Base-by-base conservation (phyloP, 352 stramenopile genomes). In the Hyaloperonospora arabidopsidis region DNA sequence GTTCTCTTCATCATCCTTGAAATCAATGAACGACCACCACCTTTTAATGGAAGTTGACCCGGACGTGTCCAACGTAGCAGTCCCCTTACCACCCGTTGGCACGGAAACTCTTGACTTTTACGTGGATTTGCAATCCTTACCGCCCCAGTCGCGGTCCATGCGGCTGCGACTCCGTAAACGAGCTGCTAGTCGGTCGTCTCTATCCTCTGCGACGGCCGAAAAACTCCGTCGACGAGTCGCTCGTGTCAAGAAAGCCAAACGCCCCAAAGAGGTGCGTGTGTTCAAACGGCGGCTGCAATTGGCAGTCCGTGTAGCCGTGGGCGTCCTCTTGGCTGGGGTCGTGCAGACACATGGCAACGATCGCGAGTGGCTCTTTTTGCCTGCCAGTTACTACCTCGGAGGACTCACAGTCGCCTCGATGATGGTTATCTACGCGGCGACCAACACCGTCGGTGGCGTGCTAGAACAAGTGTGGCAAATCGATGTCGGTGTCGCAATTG, bases 401-500 rank as follows among this genome's bases (percentile, higher is more conserved):
- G 81, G 78, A 17, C 56, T 91, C 39, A 45, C 18, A 5, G 13
- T 32, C 25, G 25, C 25, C 4, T 79, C 81, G 2, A 71, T 82
- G 35, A 84, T 85, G 68, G 72, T 84, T 23, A 84, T 91, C 49
- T 91, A 84, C 35, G 72, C 78, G 12, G 72, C 74, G 0, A 70
- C 74, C 22, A 63, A 59, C 6, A 88, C 74, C 8, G 64, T 89
- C 22, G 81, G 81, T 12, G 79, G 73, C 10, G 77, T 78, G 0
- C 63, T 89, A 15, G 50, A 75, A 51, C 69, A 87, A 14, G 70
- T 89, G 41, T 91, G 70, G 70, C 81, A 91, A 68, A 84, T 86
- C 51, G 72, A 84, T 32, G 40, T 82, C 3, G 81, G 81, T 12
- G 76, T 91, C 1, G 72, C 66, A 1, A 73, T 88, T 39, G 78